phyloP scores from a whole-genome alignment of 371 early-diverging fungal species.

The Mortierella sp. region DNA sequence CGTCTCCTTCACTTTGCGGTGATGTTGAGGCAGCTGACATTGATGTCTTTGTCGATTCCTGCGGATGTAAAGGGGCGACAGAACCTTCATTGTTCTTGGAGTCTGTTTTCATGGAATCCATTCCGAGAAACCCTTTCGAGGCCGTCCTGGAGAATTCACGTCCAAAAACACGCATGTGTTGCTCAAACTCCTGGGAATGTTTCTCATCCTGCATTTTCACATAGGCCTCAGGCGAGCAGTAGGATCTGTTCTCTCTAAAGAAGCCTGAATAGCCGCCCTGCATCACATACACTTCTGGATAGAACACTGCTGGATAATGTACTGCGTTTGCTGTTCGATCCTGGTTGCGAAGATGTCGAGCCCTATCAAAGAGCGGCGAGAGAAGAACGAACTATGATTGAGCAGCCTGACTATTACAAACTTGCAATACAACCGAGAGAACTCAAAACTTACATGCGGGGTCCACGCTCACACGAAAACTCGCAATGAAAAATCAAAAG shows the following conservation, averaged over 20 bases:
- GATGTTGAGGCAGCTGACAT: too few relatives aligned
- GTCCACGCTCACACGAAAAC: slow-evolving; percentile 86
- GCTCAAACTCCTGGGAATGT: slow-evolving; percentile 52
- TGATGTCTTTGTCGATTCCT: too few relatives aligned
- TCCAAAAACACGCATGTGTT: slow-evolving; percentile 21
- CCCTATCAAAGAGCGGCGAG: slow-evolving; percentile 58
- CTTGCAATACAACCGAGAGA: slow-evolving; percentile 7
- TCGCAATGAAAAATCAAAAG: slow-evolving; percentile 94
- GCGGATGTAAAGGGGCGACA: not conserved
- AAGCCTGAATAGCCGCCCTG: slow-evolving; percentile 89
- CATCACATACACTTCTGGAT: slow-evolving; percentile 92
- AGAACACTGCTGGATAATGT: slow-evolving; percentile 81
- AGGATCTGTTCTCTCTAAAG: slow-evolving; percentile 58
- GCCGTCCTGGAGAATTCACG: slow-evolving; percentile 33
- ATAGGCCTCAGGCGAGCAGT: slow-evolving; percentile 75
- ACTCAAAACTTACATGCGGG: slow-evolving; percentile 67
- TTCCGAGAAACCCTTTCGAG: slow-evolving; percentile 38
- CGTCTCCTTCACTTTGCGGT: too few relatives aligned
- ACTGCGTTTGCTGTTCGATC: slow-evolving; percentile 78
- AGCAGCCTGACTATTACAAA: not conserved
- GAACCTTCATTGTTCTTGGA: not conserved
- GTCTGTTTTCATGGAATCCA: slow-evolving; percentile 13
- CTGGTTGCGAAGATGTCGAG: slow-evolving; percentile 75
- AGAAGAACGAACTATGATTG: not conserved
- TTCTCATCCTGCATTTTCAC: slow-evolving; percentile 72